Base-by-base conservation (phyloP, 108 stramenopile genomes). In the Skeletonema tropicum region DNA sequence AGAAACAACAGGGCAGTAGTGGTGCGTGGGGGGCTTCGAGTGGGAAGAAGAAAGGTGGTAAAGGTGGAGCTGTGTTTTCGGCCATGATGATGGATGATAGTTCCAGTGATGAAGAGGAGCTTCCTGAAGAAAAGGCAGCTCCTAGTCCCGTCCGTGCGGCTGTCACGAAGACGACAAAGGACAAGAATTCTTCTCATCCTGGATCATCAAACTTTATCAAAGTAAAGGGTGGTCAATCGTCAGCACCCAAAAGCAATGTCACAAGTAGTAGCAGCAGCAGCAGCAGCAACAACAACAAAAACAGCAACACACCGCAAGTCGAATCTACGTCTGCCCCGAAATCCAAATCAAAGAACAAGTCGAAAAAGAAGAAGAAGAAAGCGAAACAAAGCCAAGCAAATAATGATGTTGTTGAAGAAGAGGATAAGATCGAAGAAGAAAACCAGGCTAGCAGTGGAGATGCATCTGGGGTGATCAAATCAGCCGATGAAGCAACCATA, bases 1-100 rank as follows among this genome's bases (percentile, higher is more conserved):
- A 73, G 67, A 68, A 68, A 48, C 62, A 55, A 55, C 19, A 55
- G 23, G 23, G 52, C 25, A 73, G 64, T 8, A 83, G 66, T 70
- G 66, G 66, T 70, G 66, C 75, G 15, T 82, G 70, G 75, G 71
- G 66, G 6, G 25, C 62, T 68, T 63, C 55, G 49, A 36, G 32
- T 72, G 57, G 45, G 35, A 85, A 75, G 66, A 80, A 84, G 69
- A 83, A 83, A 42, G 42, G 60, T 26, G 8, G 52, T 55, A 75
- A 67, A 36, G 67, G 74, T 19, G 87, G 90, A 58, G 87, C 87
- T 30, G 89, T 92, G 8, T 93, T 95, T 82, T 73, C 91, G 19
- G 94, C 94, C 17, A 92, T 92, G 92, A 93, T 95, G 92, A 90
- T 91, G 89, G 92, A 76, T 60, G 87, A 92, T 25, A 95, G 93